Conservation (phyloP, 1,284 basidiomycete species). For the Chalciporus sp. region DNA sequence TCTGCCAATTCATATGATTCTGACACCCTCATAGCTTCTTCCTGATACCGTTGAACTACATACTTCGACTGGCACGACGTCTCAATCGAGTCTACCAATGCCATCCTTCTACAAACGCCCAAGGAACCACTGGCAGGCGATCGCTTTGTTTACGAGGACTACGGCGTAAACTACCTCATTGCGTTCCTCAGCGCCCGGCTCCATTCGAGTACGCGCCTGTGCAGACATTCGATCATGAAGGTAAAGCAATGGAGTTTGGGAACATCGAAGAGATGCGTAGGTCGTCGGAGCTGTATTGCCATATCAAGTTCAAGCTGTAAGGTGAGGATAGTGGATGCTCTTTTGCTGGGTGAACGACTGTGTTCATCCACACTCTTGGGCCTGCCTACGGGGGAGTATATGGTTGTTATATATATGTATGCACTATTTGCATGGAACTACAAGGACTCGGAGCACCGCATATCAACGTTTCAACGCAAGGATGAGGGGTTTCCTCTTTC, state of each 20-base stretch:
- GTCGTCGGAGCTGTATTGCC: conserved; percentile 45
- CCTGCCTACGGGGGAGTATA: no score
- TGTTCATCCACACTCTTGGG: no score
- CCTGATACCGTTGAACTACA: conserved; percentile 62
- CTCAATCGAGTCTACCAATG: conserved; percentile 57
- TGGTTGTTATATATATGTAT: no score
- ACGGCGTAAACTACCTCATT: conserved; percentile 53
- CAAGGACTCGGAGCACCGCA: no score
- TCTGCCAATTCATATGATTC: not conserved
- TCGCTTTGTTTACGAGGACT: conserved; percentile 50
- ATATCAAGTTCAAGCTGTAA: conserved; percentile 38
- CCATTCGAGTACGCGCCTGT: conserved; percentile 47
- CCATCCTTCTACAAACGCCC: conserved; percentile 51
- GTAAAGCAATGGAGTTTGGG: conserved; percentile 31
- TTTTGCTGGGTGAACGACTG: no score
- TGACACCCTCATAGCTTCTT: conserved; percentile 46
- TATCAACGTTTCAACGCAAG: no score
- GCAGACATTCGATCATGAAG: conserved; percentile 40
- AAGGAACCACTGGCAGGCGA: conserved; percentile 40
- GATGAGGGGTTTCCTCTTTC: no score
- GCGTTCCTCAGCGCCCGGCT: conserved; percentile 44
- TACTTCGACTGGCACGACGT: conserved; percentile 67
- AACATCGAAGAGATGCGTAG: conserved; percentile 45
- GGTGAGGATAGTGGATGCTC: no score
- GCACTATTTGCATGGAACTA: no score